A percentile compares a stretch with the other conserved stretches of the same genome.
These are phyloP conservation scores for Fusarium fujikuroi DNA, from an alignment of 2,329 filamentous ascomycete genomes.

Conservation along the genomic window DNA sequence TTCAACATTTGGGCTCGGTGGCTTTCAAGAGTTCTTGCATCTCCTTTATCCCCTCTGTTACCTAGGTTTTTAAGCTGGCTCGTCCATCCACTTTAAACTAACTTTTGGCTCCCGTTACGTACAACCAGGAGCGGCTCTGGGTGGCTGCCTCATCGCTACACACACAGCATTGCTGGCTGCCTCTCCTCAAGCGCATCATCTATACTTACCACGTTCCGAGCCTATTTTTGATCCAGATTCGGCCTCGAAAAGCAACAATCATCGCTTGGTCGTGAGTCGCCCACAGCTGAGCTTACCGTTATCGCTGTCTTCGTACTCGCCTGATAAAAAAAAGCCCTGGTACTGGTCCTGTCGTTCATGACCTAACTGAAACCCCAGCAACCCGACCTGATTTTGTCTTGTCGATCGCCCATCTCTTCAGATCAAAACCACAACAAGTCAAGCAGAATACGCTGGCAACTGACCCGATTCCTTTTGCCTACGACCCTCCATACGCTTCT, in stretches of 20 bases:
- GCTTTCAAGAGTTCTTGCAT: constrained; percentile 32
- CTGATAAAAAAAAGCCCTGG: constrained; percentile 30
- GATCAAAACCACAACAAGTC: constrained; percentile 21
- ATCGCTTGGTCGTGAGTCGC: constrained; percentile 32
- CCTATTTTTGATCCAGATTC: constrained; percentile 7
- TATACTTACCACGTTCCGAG: constrained; percentile 18
- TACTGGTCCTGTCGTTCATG: constrained; percentile 31
- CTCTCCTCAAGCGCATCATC: constrained; percentile 32
- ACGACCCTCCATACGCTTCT: constrained; percentile 7
- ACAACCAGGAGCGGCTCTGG: constrained; percentile 32
- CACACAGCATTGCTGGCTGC: constrained; percentile 8
- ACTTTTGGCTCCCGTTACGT: constrained; percentile 37
- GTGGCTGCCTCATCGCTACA: constrained; percentile 38
- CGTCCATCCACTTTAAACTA: constrained; percentile 22
- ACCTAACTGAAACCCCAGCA: constrained; percentile 40
- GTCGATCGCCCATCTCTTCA: constrained; percentile 26
- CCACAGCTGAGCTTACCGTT: constrained; percentile 14
- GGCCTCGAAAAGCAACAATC: constrained; percentile 18
- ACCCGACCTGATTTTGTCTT: constrained; percentile 25
- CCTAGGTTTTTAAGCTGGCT: constrained; percentile 9
- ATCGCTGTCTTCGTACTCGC: constrained; percentile 22
- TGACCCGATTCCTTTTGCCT: constrained; percentile 4
- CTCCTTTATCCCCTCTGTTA: constrained; percentile 1
- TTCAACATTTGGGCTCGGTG: constrained; percentile 27
- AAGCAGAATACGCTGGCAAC: constrained; percentile 15